A percentile compares a stretch with the other conserved stretches of the same genome.
phyloP scores from a whole-genome alignment of 208 protist species.

The Leishmania tarentolae region DNA sequence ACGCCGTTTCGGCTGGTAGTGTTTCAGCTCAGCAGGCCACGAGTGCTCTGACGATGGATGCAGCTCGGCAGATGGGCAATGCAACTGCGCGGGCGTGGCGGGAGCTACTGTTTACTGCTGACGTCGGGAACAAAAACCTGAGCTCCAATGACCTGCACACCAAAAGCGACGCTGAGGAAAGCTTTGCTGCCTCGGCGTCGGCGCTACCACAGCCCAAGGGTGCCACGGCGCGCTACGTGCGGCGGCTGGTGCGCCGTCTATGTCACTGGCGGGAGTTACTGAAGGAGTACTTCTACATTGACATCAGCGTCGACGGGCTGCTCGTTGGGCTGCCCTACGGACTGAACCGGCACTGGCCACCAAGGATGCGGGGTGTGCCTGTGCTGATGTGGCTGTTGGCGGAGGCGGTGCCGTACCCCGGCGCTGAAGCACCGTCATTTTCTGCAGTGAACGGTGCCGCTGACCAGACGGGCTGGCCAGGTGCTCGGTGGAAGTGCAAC shows the following conservation, averaged over 20 bases:
- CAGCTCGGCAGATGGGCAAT: slow-evolving; percentile 13
- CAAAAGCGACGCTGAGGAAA: not conserved
- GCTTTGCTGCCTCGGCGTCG: not conserved
- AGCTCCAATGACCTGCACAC: not conserved
- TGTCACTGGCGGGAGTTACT: slow-evolving; percentile 69
- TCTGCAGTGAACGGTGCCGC: not conserved
- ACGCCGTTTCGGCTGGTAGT: too few relatives aligned
- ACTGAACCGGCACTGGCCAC: slow-evolving; percentile 70
- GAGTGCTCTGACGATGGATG: slow-evolving; percentile 1
- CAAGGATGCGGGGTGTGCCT: slow-evolving; percentile 63
- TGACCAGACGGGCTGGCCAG: not conserved
- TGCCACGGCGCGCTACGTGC: slow-evolving; percentile 37
- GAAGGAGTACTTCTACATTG: slow-evolving; percentile 80
- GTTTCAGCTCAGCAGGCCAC: not conserved
- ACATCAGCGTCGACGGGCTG: slow-evolving; percentile 50
- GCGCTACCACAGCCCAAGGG: slow-evolving; percentile 7
- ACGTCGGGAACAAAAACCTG: not conserved
- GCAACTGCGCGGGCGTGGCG: slow-evolving; percentile 18
- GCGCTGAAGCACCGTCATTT: not conserved
- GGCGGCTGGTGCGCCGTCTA: slow-evolving; percentile 54
- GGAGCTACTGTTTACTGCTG: slow-evolving; percentile 16
- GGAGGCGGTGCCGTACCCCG: slow-evolving; percentile 69
- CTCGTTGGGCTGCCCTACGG: slow-evolving; percentile 61
- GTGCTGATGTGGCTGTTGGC: slow-evolving; percentile 67
- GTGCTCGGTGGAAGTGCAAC: not conserved